phyloP scores from a whole-genome alignment of 2,329 filamentous ascomycete species.

The Pseudogymnoascus sp. region DNA sequence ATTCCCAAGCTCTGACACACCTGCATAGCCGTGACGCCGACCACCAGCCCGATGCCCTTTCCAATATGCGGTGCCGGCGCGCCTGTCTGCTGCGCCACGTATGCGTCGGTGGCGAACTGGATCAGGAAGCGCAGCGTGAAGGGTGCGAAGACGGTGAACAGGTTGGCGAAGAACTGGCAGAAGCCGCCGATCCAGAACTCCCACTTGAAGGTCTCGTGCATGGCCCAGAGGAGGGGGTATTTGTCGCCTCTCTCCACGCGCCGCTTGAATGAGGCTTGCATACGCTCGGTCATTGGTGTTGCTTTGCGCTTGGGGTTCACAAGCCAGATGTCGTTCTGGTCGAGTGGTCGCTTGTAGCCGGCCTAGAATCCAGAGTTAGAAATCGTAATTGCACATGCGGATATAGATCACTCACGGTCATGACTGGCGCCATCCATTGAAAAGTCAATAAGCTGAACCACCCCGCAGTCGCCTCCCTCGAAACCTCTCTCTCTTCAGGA shows the following conservation, averaged over 20 bases:
- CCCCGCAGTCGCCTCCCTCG: slow-evolving; percentile 63
- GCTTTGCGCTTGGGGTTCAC: slow-evolving; percentile 77
- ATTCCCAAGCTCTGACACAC: slow-evolving; percentile 70
- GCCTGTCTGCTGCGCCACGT: slow-evolving; percentile 48
- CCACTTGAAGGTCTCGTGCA: slow-evolving; percentile 77
- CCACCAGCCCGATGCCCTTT: slow-evolving; percentile 70
- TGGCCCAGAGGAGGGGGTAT: slow-evolving; percentile 67
- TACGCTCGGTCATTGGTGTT: slow-evolving; percentile 57
- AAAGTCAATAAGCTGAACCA: slow-evolving; percentile 74
- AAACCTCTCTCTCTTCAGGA: slow-evolving; percentile 46
- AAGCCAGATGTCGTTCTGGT: slow-evolving; percentile 78
- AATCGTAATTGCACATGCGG: neutral
- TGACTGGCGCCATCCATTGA: slow-evolving; percentile 84
- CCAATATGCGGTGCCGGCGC: slow-evolving; percentile 60
- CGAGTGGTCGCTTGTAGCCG: slow-evolving; percentile 78
- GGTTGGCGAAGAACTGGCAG: slow-evolving; percentile 64
- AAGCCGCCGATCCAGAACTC: slow-evolving; percentile 83
- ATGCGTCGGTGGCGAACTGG: slow-evolving; percentile 74
- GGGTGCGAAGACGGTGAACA: slow-evolving; percentile 75
- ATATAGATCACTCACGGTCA: slow-evolving; percentile 52
- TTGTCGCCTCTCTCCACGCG: slow-evolving; percentile 62
- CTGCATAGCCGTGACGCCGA: slow-evolving; percentile 84
- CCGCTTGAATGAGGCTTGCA: slow-evolving; percentile 62
- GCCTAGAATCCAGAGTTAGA: slow-evolving; percentile 41
- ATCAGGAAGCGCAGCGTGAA: slow-evolving; percentile 84